These are phyloP conservation scores for Trichodelitschia bisporula DNA, from an alignment of 495 filamentous ascomycete species.

Conservation along the genomic window DNA sequence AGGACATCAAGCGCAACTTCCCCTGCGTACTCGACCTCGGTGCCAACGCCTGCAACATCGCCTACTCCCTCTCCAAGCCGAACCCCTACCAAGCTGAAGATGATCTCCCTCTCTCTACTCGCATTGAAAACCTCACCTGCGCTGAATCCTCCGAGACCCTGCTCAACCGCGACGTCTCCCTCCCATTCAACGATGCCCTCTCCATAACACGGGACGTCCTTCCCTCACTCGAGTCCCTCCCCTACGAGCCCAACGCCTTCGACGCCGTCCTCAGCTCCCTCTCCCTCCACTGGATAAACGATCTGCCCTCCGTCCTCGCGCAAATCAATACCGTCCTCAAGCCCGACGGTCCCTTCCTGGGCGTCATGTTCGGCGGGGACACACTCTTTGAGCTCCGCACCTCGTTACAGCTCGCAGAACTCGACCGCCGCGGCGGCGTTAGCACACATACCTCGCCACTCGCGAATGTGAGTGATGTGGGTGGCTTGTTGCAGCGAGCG, in stretches of 20 bases:
- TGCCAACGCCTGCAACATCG: conserved; percentile 89
- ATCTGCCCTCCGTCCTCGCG: conserved; percentile 58
- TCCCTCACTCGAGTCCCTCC: conserved; percentile 39
- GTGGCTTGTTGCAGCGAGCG: conserved; percentile 59
- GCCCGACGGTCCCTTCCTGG: conserved; percentile 80
- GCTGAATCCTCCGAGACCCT: conserved; percentile 57
- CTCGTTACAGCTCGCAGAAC: conserved; percentile 76
- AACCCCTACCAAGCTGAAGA: conserved; percentile 35
- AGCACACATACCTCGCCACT: conserved; percentile 68
- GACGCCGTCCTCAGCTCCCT: conserved; percentile 73
- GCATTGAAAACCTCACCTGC: conserved; percentile 46
- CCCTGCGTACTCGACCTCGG: conserved; percentile 76
- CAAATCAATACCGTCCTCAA: conserved; percentile 68
- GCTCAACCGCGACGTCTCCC: conserved; percentile 57
- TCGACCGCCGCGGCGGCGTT: conserved; percentile 70
- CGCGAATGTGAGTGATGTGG: conserved; percentile 79
- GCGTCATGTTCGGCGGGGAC: conserved; percentile 90
- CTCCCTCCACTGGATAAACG: conserved; percentile 93
- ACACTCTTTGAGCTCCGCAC: conserved; percentile 85
- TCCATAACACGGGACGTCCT: conserved; percentile 47
- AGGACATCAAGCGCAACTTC: conserved; percentile 84
- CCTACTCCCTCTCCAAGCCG: conserved; percentile 44
- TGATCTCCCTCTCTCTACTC: conserved; percentile 38
- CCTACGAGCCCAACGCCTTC: conserved; percentile 55
- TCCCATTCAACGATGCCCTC: conserved; percentile 51